phyloP scores from a whole-genome alignment of 352 stramenopile genomes.

The Blastocystis sp. region DNA sequence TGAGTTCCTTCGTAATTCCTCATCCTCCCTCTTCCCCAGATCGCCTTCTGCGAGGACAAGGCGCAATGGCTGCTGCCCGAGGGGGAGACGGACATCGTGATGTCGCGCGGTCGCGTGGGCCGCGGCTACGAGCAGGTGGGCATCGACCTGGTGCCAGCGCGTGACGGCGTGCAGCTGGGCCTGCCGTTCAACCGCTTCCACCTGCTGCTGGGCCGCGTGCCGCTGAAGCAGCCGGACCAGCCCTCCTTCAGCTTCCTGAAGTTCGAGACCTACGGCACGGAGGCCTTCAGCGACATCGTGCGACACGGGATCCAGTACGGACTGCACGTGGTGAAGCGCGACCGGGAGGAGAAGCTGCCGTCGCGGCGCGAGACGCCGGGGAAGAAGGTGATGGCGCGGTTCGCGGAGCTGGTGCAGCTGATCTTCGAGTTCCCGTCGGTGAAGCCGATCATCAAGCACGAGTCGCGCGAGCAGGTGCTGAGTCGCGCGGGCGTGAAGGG shows the following conservation, averaged over 20 bases:
- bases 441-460: conserved; percentile 50
- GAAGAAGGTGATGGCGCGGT: conserved; percentile 32
- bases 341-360: conserved; percentile 3
- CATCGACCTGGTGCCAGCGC: not conserved
- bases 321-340: conserved; percentile 24
- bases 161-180: not conserved
- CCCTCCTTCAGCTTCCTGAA: conserved; percentile 28
- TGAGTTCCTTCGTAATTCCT: not conserved
- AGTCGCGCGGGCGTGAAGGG: conserved; percentile 36
- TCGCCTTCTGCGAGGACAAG: conserved; percentile 52
- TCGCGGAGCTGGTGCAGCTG: conserved; percentile 28
- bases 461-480: conserved; percentile 34
- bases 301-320: conserved; percentile 34
- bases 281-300: conserved; percentile 1
- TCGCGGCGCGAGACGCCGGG: conserved; percentile 32
- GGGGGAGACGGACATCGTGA: conserved; percentile 41
- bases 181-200: conserved; percentile 33
- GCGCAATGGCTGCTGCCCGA: conserved; percentile 48
- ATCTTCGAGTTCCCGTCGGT: conserved; percentile 45
- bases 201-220: conserved; percentile 33
- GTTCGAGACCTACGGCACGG: conserved; percentile 51
- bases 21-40: not conserved
- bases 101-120: conserved; percentile 19
- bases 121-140: conserved; percentile 50
- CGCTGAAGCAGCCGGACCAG: conserved; percentile 35